phyloP scores from a whole-genome alignment of 306 rosid genomes.

The Boehmeria nivea region DNA sequence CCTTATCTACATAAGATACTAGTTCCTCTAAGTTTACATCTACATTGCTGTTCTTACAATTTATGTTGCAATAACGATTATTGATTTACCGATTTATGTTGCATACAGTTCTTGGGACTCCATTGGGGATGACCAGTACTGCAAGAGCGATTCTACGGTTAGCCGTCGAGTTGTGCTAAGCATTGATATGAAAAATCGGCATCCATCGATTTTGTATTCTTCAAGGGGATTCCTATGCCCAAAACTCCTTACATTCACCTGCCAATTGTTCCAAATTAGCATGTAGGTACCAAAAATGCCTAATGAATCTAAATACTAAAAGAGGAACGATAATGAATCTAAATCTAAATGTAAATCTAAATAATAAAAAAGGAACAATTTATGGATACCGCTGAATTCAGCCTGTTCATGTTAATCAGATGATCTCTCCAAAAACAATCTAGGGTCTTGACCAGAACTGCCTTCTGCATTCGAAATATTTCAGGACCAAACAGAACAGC shows the following conservation, averaged over 20 bases:
- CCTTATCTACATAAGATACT: too few relatives aligned
- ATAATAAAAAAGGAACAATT: not conserved
- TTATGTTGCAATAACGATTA: not conserved
- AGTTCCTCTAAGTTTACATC: too few relatives aligned
- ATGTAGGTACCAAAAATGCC: not conserved
- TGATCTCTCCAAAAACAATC: conserved; percentile 99
- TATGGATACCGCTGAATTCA: conserved; percentile 77
- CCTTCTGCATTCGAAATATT: conserved; percentile 48
- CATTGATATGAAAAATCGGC: conserved; percentile 95
- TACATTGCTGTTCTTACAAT: not conserved
- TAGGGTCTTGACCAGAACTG: conserved; percentile 85
- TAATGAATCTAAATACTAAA: not conserved
- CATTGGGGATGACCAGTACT: conserved; percentile 86
- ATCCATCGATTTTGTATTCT: conserved; percentile 96
- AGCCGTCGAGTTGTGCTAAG: conserved; percentile 91
- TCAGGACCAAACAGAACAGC: not conserved
- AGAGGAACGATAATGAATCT: conserved; percentile 5
- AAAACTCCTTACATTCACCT: conserved; percentile 92
- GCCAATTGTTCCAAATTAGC: conserved; percentile 38
- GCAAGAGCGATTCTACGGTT: conserved; percentile 85
- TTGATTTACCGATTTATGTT: conserved; percentile 11
- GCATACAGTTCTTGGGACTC: conserved; percentile 62
- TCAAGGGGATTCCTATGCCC: conserved; percentile 98
- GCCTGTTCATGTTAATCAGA: conserved; percentile 93
- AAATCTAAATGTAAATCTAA: conserved; percentile 13